These are phyloP conservation scores for Entomortierella chlamydospora DNA, from an alignment of 192 early-diverging fungal genomes.

Conservation along the genomic window DNA sequence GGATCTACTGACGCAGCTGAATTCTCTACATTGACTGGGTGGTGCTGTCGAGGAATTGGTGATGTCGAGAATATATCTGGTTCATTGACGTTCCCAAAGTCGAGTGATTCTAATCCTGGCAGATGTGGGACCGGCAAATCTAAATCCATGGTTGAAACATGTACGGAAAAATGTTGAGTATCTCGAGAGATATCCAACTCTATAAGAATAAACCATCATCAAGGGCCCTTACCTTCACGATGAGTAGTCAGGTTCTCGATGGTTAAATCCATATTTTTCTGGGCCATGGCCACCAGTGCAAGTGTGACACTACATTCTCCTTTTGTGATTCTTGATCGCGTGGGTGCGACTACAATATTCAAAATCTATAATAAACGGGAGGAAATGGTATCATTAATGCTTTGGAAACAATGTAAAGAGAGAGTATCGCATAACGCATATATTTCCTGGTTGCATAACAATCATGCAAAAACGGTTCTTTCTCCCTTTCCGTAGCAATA, in stretches of 20 bases:
- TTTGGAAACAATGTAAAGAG: too few species aligned
- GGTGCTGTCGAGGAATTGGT: constrained; percentile 23
- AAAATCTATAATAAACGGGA: constrained; percentile 51
- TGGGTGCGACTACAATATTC: constrained; percentile 59
- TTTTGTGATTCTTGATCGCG: constrained; percentile 59
- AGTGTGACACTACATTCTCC: constrained; percentile 80
- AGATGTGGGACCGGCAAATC: constrained; percentile 73
- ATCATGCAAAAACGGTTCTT: too few species aligned
- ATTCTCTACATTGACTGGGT: constrained; percentile 34
- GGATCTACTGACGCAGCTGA: constrained; percentile 60
- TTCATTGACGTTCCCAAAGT: constrained; percentile 48
- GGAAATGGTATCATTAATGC: neutral
- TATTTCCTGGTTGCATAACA: too few species aligned
- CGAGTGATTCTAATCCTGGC: constrained; percentile 62
- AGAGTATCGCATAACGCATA: neutral
- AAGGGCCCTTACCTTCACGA: constrained; percentile 72
- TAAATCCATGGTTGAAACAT: constrained; percentile 14
- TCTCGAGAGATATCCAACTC: too few species aligned
- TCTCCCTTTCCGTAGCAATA: too few species aligned
- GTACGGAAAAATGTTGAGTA: neutral
- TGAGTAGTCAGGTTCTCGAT: constrained; percentile 73
- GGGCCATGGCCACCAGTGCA: constrained; percentile 76
- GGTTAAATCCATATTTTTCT: constrained; percentile 85
- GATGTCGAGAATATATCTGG: constrained; percentile 18
- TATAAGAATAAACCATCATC: too few species aligned